Conservation (phyloP, 139 green algal species). For the Zygnema cylindricum region DNA sequence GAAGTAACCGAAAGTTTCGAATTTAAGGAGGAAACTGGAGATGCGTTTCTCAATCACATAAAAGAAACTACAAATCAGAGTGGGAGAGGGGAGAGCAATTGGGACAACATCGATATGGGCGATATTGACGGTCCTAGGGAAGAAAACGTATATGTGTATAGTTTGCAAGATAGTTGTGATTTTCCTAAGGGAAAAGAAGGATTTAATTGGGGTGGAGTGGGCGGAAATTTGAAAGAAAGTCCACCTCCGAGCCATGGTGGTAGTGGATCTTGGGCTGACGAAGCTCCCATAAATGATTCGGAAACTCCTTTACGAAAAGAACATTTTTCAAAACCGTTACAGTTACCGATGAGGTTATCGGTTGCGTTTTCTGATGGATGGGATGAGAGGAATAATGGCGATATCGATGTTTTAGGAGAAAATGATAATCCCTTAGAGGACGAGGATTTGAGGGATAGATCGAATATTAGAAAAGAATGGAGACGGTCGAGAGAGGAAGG, state of each 20-base stretch:
- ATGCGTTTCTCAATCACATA: too few relatives aligned
- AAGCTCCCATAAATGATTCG: background rate
- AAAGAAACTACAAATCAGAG: too few relatives aligned
- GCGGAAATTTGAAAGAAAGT: background rate
- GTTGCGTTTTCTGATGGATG: background rate
- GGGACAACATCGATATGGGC: too few relatives aligned
- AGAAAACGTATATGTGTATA: background rate
- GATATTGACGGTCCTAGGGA: too few relatives aligned
- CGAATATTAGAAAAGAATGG: background rate
- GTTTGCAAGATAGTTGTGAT: background rate
- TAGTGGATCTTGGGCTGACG: slow-evolving; percentile 12
- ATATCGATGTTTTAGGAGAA: background rate
- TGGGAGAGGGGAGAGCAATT: too few relatives aligned
- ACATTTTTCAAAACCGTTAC: background rate
- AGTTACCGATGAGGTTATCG: background rate
- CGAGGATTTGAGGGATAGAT: background rate
- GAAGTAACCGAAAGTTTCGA: background rate
- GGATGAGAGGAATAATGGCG: background rate
- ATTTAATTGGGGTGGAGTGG: background rate
- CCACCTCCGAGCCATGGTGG: slow-evolving; percentile 18
- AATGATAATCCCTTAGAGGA: background rate
- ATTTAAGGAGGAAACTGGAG: background rate
- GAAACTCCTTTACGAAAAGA: background rate
- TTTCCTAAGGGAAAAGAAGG: background rate
- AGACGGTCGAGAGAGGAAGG: background rate